Conservation (phyloP, 495 filamentous ascomycete species). For the Hyaloscypha variabilis region DNA sequence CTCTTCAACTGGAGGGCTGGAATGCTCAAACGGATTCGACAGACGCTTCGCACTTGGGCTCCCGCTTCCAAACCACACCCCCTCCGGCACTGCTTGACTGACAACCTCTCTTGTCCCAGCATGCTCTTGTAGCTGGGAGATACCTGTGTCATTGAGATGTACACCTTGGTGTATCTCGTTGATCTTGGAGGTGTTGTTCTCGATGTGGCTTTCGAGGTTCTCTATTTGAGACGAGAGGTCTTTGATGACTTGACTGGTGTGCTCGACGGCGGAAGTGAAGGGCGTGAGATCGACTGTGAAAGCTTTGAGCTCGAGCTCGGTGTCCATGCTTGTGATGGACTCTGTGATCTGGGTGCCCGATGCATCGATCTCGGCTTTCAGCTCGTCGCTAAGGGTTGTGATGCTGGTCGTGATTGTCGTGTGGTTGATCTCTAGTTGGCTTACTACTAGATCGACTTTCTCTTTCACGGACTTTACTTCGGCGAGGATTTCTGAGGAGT, state of each 20-base stretch:
- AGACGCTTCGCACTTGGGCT: background rate
- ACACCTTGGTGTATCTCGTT: background rate
- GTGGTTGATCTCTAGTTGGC: constrained; percentile 28
- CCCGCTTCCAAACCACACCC: constrained; percentile 1
- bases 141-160: background rate
- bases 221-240: constrained; percentile 8
- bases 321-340: constrained; percentile 12
- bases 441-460: constrained; percentile 10
- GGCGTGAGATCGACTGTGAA: constrained; percentile 7
- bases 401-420: constrained; percentile 28
- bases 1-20: background rate
- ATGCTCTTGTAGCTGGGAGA: background rate
- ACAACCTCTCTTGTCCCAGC: background rate
- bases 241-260: constrained; percentile 7
- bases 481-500: constrained; percentile 19
- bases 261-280: constrained; percentile 15
- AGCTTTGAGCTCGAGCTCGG: constrained; percentile 21
- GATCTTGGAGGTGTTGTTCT: background rate
- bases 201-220: constrained; percentile 13
- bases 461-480: constrained; percentile 29
- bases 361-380: constrained; percentile 31
- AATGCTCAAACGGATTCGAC: background rate
- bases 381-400: constrained; percentile 25
- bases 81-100: background rate
- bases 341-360: constrained; percentile 22